These are phyloP conservation scores for Neofusicoccum cordaticola DNA, from an alignment of 2,329 filamentous ascomycete genomes.

Conservation along the genomic window DNA sequence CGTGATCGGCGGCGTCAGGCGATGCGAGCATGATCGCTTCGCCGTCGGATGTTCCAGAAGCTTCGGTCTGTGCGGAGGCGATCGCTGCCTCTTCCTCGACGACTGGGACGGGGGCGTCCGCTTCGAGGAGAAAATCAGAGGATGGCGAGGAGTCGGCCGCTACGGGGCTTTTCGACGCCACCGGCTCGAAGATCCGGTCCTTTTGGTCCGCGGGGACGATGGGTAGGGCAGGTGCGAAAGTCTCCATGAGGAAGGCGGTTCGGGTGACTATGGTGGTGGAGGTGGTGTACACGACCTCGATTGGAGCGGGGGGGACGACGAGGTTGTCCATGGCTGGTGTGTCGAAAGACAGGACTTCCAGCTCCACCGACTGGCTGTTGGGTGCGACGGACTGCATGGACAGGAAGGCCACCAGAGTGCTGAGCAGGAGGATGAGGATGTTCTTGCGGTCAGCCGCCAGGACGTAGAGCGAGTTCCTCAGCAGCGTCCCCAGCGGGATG, in stretches of 20 bases:
- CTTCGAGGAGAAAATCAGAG: too few relatives aligned
- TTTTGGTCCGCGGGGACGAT: too few relatives aligned
- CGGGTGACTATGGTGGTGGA: neutral
- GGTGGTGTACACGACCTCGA: slow-evolving; percentile 30
- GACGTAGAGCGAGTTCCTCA: slow-evolving; percentile 50
- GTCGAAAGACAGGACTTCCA: neutral
- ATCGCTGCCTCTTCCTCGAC: too few relatives aligned
- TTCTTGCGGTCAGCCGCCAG: slow-evolving; percentile 50
- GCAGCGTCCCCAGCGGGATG: slow-evolving; percentile 45
- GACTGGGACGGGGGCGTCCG: too few relatives aligned
- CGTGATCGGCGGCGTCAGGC: too few relatives aligned
- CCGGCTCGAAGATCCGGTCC: too few relatives aligned
- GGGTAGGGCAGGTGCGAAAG: too few relatives aligned
- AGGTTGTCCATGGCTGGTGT: neutral
- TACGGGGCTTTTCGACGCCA: too few relatives aligned
- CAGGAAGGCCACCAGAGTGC: neutral
- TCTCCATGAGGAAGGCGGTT: neutral
- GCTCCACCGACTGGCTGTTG: neutral
- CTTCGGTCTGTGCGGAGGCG: too few relatives aligned
- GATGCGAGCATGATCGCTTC: too few relatives aligned
- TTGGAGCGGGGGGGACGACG: neutral
- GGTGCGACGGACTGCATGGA: neutral
- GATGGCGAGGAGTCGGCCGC: too few relatives aligned
- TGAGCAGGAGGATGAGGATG: slow-evolving; percentile 35
- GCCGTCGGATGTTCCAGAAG: too few relatives aligned